phyloP scores from a whole-genome alignment of 345 rosid species.

The Gossypium longicalyx region DNA sequence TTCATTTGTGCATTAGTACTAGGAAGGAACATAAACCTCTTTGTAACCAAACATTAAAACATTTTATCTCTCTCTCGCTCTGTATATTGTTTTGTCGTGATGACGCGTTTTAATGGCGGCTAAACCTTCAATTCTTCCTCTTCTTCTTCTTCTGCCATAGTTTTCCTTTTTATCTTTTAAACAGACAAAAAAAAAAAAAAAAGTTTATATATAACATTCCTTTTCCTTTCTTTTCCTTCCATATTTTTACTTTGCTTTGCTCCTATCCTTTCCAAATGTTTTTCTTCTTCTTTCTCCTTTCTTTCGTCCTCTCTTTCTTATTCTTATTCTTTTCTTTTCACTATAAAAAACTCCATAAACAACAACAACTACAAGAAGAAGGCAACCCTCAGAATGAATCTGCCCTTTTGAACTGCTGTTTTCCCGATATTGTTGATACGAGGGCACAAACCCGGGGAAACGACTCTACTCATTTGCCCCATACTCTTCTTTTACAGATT shows the following conservation, averaged over 20 bases:
- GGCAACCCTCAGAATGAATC: slow-evolving; percentile 25
- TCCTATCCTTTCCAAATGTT: slow-evolving; percentile 31
- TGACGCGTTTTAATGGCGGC: slow-evolving; percentile 52
- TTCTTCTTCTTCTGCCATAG: neutral
- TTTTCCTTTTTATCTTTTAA: neutral
- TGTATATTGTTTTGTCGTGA: slow-evolving; percentile 13
- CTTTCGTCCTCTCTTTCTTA: slow-evolving; percentile 39
- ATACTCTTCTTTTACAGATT: slow-evolving; percentile 52
- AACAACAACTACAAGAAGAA: slow-evolving; percentile 7
- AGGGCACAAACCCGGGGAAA: slow-evolving; percentile 24
- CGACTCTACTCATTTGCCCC: slow-evolving; percentile 35
- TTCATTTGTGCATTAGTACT: neutral
- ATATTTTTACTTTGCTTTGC: neutral
- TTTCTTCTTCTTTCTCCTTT: slow-evolving; percentile 30
- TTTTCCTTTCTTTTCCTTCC: neutral
- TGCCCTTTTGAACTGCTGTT: slow-evolving; percentile 19
- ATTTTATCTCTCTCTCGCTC: neutral
- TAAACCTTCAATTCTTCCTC: slow-evolving; percentile 14
- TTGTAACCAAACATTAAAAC: neutral
- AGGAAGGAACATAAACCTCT: neutral
- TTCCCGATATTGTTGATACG: slow-evolving; percentile 25
- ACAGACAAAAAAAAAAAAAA: too few species aligned
- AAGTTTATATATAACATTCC: neutral
- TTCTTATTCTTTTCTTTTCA: slow-evolving; percentile 36
- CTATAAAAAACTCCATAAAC: slow-evolving; percentile 22